Conservation (phyloP, 129 eudicot species). For the carrot (Daucus carota) region DH1_v3.0 NC_030389.2:40924001-40924500, state of each 20-base stretch:
- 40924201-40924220: too few species aligned
- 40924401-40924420: conserved; percentile 83
- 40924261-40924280: too few species aligned
- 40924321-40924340: not conserved
- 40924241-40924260: too few species aligned
- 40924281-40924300: too few species aligned
- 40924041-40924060: conserved; percentile 33
- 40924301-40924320: too few species aligned
- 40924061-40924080: conserved; percentile 15
- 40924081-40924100: conserved; percentile 10
- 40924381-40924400: conserved; percentile 84
- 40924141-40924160: too few species aligned
- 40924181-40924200: too few species aligned
- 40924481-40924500: conserved; percentile 27
- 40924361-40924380: conserved; percentile 72
- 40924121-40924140: too few species aligned
- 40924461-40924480: conserved; percentile 31
- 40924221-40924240: too few species aligned
- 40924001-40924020: conserved; percentile 25
- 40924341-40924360: not conserved
- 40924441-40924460: conserved; percentile 78
- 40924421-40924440: conserved; percentile 82
- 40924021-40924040: conserved; percentile 16
- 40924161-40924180: too few species aligned
- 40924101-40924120: conserved; percentile 5